Percentiles rank a stretch among this genome's conserved stretches.
Conservation (phyloP, 768 basidiomycete genomes). For the Porphyrellus cyaneotinctus region DNA sequence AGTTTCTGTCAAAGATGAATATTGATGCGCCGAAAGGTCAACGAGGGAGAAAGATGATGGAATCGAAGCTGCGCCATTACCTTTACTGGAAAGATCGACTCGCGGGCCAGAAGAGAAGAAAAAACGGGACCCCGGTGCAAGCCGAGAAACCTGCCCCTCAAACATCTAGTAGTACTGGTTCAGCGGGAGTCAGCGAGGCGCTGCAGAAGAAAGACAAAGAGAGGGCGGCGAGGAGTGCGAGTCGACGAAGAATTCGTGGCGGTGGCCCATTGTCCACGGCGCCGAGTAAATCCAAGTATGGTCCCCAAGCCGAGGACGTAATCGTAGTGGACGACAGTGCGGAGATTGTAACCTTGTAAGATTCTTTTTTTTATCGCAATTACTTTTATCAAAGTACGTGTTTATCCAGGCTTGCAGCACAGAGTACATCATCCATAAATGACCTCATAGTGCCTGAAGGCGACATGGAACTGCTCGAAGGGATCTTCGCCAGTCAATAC, state of each 20-base stretch:
- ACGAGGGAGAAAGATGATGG: conserved; percentile 76
- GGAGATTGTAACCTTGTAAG: conserved; percentile 58
- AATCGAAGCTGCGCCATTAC: conserved; percentile 64
- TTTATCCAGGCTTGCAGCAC: conserved; percentile 17
- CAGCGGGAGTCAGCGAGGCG: conserved; percentile 57
- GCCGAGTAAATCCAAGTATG: conserved; percentile 9
- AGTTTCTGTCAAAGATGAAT: conserved; percentile 71
- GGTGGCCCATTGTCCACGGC: conserved; percentile 43
- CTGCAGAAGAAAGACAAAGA: conserved; percentile 73
- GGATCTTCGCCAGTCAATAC: conserved; percentile 31
- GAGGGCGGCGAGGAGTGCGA: conserved; percentile 53
- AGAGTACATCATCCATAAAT: conserved; percentile 9
- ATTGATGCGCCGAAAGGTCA: conserved; percentile 51
- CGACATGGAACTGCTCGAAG: conserved; percentile 24
- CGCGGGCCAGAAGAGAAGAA: conserved; percentile 22
- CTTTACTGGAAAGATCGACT: conserved; percentile 76
- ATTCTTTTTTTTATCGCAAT: conserved; percentile 1
- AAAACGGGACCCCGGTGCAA: background rate
- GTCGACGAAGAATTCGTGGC: conserved; percentile 71
- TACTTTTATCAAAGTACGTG: background rate
- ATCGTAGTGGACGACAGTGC: conserved; percentile 26
- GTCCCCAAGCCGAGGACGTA: conserved; percentile 5
- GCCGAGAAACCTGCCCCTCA: conserved; percentile 10
- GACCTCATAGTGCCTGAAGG: conserved; percentile 16
- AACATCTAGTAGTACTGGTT: conserved; percentile 8